Percentiles rank a stretch among this genome's conserved stretches.
Conservation (phyloP, 2,329 filamentous ascomycete genomes). For the Fusarium transvaalense region DNA sequence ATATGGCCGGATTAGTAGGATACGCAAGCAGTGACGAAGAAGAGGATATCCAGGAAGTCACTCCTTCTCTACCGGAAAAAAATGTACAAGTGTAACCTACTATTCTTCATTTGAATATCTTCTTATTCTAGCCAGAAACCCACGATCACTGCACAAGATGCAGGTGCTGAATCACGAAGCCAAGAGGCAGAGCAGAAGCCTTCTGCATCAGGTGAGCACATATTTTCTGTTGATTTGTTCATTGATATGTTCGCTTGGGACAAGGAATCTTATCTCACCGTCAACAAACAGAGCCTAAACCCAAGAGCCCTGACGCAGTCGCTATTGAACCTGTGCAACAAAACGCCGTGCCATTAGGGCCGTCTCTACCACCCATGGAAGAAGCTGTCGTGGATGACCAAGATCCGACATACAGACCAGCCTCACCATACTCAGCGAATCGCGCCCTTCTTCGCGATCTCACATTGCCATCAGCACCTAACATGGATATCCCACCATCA, state of each 20-base stretch:
- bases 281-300: slow-evolving; percentile 12
- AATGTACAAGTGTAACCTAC: slow-evolving; percentile 24
- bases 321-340: slow-evolving; percentile 50
- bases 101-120: not conserved
- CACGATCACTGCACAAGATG: slow-evolving; percentile 5
- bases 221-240: not conserved
- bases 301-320: slow-evolving; percentile 22
- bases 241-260: not conserved
- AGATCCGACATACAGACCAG: slow-evolving; percentile 50
- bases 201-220: slow-evolving; percentile 18
- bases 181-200: slow-evolving; percentile 7
- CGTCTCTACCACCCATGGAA: slow-evolving; percentile 54
- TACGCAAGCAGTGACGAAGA: slow-evolving; percentile 68
- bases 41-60: slow-evolving; percentile 49
- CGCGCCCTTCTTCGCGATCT: slow-evolving; percentile 76
- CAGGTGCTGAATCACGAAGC: slow-evolving; percentile 2
- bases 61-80: slow-evolving; percentile 10
- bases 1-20: slow-evolving; percentile 60
- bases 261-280: slow-evolving; percentile 2
- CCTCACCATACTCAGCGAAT: slow-evolving; percentile 76
- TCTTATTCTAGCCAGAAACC: slow-evolving; percentile 26
- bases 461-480: slow-evolving; percentile 78
- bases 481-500: slow-evolving; percentile 80
- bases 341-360: slow-evolving; percentile 54
- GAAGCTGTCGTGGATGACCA: slow-evolving; percentile 39